These are phyloP conservation scores for Lachnellula cervina DNA, from an alignment of 2,329 filamentous ascomycete genomes.

Conservation along the genomic window DNA sequence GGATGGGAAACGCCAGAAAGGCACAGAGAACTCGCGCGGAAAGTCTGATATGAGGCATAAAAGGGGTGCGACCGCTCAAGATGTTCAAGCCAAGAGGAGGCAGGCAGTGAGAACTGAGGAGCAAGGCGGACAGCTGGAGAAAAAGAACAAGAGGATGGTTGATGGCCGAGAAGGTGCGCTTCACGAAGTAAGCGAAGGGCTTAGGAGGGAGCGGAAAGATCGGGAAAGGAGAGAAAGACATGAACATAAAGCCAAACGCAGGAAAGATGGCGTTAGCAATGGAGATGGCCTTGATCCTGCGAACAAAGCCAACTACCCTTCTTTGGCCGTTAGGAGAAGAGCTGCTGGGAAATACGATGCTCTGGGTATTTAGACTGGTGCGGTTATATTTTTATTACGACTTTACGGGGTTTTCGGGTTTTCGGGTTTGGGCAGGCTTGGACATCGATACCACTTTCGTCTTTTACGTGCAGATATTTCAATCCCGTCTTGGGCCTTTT, in stretches of 20 bases:
- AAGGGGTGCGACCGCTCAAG: neutral
- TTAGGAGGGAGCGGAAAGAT: constrained; percentile 1
- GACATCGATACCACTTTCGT: neutral
- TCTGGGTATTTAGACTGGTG: constrained; percentile 15
- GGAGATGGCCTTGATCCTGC: constrained; percentile 4
- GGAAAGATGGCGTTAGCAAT: constrained; percentile 5
- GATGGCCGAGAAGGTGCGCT: neutral
- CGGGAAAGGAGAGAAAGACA: neutral
- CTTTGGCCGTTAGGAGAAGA: constrained; percentile 16
- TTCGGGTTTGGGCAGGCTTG: neutral
- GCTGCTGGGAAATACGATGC: constrained; percentile 24
- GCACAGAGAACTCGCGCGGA: neutral
- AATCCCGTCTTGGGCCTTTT: neutral
- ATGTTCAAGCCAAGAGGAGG: neutral
- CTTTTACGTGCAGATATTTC: neutral
- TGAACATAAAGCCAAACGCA: constrained; percentile 4
- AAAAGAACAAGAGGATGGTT: neutral
- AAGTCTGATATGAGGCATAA: neutral
- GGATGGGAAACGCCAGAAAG: neutral
- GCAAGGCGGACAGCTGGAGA: neutral
- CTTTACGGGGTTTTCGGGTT: neutral
- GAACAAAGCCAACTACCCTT: constrained; percentile 16
- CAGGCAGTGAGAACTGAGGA: neutral
- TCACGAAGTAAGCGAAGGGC: neutral
- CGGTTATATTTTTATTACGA: neutral